Evolutionary conservation across 179 eudicot genomes (phyloP), one percentile per base, ranked within the genome.

Genomic region (Sideroxylon spinosum): DNA sequence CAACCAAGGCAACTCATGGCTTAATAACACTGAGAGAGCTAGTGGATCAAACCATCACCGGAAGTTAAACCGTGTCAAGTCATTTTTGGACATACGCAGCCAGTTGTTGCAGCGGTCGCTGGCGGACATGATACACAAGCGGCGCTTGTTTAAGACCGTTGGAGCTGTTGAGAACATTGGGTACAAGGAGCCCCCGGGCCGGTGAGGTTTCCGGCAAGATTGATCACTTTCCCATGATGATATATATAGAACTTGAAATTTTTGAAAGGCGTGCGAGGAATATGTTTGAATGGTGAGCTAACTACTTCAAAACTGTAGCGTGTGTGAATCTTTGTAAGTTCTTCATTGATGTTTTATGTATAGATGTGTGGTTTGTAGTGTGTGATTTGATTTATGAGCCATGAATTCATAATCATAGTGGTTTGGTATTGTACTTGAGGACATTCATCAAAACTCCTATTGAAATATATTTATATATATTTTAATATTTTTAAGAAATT

Each of bases 81-180:
- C 97, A 1, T 82, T 89, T 50, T 83, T 91, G 85, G 97, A 95
- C 76, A 83, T 91, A 3, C 90, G 97, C 13, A 91, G 97, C 85
- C 97, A 93, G 76, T 80, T 93, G 88, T 74, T 95, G 81, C 96
- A 90, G 49, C 84, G 87, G 78, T 82, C 88, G 12, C 76, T 91
- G 64, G 93, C 84, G 76, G 91, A 93, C 80, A 86, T 87, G 80
- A 77, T 91, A 37, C 85, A 82, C 75, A 88, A 87, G 78, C 82
- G 87, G 9, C 91, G 88, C 20, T 14, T 85, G 52, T 89, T 89
- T 74, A 90, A 89, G 81, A 95, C 97, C 0, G 95, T 88, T 3
- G 97, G 92, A 20, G 86, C 90, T 17, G 84, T 93, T 28, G 97
- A 91, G 62, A 82, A 88, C 74, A 86, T 95, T 19, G 97, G 97